Base-by-base conservation (phyloP, 345 rosid genomes). In the Excoecaria agallocha region DNA sequence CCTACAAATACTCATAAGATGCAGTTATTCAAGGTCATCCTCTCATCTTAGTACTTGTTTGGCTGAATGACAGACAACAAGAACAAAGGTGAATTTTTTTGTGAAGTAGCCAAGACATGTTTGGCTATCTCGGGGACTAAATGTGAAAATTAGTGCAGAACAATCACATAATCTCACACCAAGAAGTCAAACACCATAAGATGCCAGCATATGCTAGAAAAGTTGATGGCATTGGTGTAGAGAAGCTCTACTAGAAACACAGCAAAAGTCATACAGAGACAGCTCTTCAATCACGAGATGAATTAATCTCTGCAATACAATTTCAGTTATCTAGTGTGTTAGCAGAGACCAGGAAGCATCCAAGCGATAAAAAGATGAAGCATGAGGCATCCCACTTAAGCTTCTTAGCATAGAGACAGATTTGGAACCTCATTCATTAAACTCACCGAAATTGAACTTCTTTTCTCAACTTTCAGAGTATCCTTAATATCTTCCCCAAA, bases 371-470 rank as follows among this genome's bases (percentile, higher is more conserved):
- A 19, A 55, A 22, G 59, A 55, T 55, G 20, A 55, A 55, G 25
- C 59, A 55, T 9, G n/a, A 19, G 3, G n/a, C 0, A 24, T 19
- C n/a, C 22, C 59, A 55, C 1, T 55, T 55, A 43, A 19, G 59
- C 59, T 54, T 54, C 59, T 58, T 10, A 22, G 62, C 12, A 22
- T 8, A 15, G 37, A 24, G 25, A 58, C 48, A 22, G 62, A 58
- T 22, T 1, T n/a, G 1, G 15, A 58, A 4, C 24, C 12, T 11
- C 13, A 22, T 58, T 20, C 8, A 55, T 55, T n/a, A 75, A 75
- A 86, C 93, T 86, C 81, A 91, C 97, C 80, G 74, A 63, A 60
- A 37, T 24, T 2, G 85, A 39, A 15, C 57, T 58, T 48, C 69
- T 70, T 39, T 85, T 77, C 24, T 70, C 63, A 30, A 68, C 73